phyloP scores from a whole-genome alignment of 2,329 filamentous ascomycete genomes.

The Ophiostoma montium region DNA sequence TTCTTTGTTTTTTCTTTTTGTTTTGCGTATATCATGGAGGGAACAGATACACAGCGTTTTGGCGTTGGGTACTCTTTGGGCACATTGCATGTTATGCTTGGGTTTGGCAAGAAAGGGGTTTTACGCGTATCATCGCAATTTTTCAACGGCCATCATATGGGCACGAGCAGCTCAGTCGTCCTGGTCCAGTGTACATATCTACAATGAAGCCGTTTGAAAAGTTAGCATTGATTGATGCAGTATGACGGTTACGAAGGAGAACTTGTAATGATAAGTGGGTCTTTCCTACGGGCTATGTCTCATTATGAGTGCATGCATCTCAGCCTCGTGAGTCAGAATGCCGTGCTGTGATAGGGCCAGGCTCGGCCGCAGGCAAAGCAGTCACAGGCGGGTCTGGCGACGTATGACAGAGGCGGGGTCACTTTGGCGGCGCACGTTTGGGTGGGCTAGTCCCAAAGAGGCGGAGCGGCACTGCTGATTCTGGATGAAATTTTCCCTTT shows the following conservation, averaged over 20 bases:
- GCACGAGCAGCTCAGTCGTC: no score
- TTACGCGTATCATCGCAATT: no score
- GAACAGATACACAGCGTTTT: not conserved
- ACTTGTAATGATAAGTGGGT: conserved; percentile 10
- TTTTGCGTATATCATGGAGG: not conserved
- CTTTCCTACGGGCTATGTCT: no score
- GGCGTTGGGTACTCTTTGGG: not conserved
- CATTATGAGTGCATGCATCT: not conserved
- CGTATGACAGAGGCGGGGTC: not conserved
- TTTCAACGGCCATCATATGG: no score
- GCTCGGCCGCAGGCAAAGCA: not conserved
- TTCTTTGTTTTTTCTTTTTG: not conserved
- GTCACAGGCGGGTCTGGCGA: conserved; percentile 2
- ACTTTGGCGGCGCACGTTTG: not conserved
- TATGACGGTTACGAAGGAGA: not conserved
- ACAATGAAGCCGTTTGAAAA: no score
- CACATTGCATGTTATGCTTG: not conserved
- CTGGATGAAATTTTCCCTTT: conserved; percentile 4
- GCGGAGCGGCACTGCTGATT: not conserved
- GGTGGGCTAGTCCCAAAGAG: not conserved
- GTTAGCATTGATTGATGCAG: no score
- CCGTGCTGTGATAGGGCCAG: not conserved
- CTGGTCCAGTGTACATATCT: no score
- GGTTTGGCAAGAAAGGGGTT: no score
- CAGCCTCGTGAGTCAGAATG: conserved; percentile 11